Base-by-base conservation (phyloP, 306 rosid species). In the Sechiopsis laciniata region DNA sequence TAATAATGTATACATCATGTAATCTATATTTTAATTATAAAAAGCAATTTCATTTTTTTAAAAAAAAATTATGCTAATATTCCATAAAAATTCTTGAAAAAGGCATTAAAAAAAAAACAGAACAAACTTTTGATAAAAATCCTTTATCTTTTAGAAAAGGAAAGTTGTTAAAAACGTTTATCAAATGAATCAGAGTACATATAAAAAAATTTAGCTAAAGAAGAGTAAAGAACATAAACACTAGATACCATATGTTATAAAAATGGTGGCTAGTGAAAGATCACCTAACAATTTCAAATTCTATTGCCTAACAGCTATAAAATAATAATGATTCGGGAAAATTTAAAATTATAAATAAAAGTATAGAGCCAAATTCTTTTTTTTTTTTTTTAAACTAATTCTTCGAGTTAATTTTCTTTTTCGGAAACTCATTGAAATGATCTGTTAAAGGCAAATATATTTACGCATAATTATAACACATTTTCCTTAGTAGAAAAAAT, bases 141-240 rank as follows among this genome's bases (percentile, higher is more conserved):
- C 37, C 4, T 14, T 14, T 61, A 61, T 61, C 67, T 29, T 61
- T 14, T 15, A 29, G 46, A 61, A 61, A 29, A 29, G 67, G 20
- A 1, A 61, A 61, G 67, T 24, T 13, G 0, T 53, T 59, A 24
- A 59, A 59, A 59, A 24, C 13, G 40, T 22, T 59, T 59, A 59
- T 22, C 1, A 24, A 57, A 57, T 59, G 40, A 59, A 59, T 24
- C 4, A 24, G 40, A 57, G 4, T 5, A 9, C 40, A 58, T 58
- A 21, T 8, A 11, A 24, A 24, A 59, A 2, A 59, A 59, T 12
- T 4, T 24, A 59, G 40, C 68, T 2, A 29, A 61, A 16, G 70
- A 35, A 35, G 69, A 35, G 50, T 63, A 32, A 35, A 19, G 69
- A 63, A 62, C 19, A 62, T 62, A 62, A 62, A 62, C 48, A 15